Conservation (phyloP, 495 filamentous ascomycete species). For the Aspergillus affinis region DNA sequence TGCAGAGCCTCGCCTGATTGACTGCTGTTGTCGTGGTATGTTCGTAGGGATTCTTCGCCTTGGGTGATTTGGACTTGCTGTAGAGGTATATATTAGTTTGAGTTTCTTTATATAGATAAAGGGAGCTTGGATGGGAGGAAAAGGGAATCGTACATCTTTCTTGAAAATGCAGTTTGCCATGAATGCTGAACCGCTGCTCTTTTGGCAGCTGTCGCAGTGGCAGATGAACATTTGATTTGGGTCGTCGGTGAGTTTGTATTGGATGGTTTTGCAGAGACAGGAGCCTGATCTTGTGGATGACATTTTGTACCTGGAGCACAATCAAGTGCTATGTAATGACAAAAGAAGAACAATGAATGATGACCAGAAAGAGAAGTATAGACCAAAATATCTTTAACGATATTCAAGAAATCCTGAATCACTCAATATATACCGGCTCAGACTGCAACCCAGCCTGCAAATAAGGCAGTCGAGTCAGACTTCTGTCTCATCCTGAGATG, state of each 20-base stretch:
- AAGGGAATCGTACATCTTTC: not conserved
- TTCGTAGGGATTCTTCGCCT: conserved; percentile 9
- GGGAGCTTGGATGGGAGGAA: too few species aligned
- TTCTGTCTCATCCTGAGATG: too few species aligned
- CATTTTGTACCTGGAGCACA: conserved; percentile 1
- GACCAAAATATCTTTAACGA: too few species aligned
- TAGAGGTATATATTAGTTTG: not conserved
- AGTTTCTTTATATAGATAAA: not conserved
- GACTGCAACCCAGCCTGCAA: too few species aligned
- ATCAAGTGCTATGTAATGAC: too few species aligned
- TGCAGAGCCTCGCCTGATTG: conserved; percentile 6
- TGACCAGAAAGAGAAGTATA: too few species aligned
- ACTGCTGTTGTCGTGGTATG: conserved; percentile 7
- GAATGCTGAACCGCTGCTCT: conserved; percentile 12
- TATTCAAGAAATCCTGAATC: too few species aligned
- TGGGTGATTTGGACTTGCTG: conserved; percentile 12
- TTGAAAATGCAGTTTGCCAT: conserved; percentile 15
- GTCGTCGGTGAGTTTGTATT: conserved; percentile 8
- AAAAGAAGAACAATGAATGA: not conserved
- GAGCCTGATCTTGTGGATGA: conserved; percentile 1
- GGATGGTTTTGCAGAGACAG: conserved; percentile 13
- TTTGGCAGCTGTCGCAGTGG: conserved; percentile 19
- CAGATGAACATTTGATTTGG: conserved; percentile 8
- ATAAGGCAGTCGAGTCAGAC: too few species aligned
- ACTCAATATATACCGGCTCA: too few species aligned